Evolutionary conservation across 192 early-diverging fungal species (phyloP).

Genomic region (Phycomyces nitens): DNA sequence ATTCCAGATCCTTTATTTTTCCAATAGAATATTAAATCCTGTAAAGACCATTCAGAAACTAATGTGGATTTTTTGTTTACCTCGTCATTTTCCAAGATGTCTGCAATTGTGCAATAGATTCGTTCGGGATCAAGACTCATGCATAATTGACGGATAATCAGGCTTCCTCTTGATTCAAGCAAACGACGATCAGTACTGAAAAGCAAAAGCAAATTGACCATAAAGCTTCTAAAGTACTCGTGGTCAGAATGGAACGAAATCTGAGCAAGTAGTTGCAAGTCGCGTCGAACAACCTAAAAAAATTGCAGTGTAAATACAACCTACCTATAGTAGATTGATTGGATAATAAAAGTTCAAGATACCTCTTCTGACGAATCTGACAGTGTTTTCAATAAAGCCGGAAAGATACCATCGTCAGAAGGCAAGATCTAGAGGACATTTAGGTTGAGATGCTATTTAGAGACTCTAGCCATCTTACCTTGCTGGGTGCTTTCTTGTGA

Average conservation of each 20-base stretch:
- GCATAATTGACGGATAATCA: slow-evolving; percentile 94
- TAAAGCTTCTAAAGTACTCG: slow-evolving; percentile 81
- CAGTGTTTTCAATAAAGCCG: slow-evolving; percentile 80
- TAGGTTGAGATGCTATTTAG: neutral
- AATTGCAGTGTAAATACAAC: neutral
- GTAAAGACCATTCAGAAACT: neutral
- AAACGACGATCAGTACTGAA: slow-evolving; percentile 87
- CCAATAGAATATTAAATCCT: neutral
- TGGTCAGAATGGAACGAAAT: slow-evolving; percentile 80
- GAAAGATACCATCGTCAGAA: slow-evolving; percentile 84
- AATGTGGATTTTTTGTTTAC: slow-evolving; percentile 26
- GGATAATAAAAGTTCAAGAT: no score
- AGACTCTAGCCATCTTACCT: slow-evolving; percentile 34
- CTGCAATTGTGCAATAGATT: slow-evolving; percentile 86
- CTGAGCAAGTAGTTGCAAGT: slow-evolving; percentile 93
- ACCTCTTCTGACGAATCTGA: slow-evolving; percentile 92
- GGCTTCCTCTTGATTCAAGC: slow-evolving; percentile 82
- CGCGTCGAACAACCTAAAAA: slow-evolving; percentile 76
- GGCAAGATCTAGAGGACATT: slow-evolving; percentile 64
- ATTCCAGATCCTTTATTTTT: slow-evolving; percentile 76
- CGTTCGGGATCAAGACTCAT: slow-evolving; percentile 84
- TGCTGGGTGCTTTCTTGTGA: slow-evolving; percentile 86
- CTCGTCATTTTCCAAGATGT: slow-evolving; percentile 82
- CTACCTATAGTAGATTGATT: no score
- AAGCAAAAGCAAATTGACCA: slow-evolving; percentile 81